A percentile compares a stretch with the other conserved stretches of the same genome.
phyloP scores from a whole-genome alignment of 768 basidiomycete species.

The Trametes cingulata region DNA sequence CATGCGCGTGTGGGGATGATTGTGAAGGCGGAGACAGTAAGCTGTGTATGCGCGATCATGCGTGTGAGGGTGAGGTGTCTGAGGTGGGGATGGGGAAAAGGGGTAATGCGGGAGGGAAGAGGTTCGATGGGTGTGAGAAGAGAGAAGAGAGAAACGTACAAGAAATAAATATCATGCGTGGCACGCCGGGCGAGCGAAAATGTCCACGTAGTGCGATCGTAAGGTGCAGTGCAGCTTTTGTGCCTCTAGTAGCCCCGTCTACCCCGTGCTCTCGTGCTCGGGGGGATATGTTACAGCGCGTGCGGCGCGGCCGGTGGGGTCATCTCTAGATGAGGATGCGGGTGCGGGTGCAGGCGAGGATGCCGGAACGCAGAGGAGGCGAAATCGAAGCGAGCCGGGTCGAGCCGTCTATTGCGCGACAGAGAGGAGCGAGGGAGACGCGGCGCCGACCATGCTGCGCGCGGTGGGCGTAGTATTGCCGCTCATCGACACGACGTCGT shows the following conservation, averaged over 20 bases:
- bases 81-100: not conserved
- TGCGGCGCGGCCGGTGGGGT: not conserved
- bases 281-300: not conserved
- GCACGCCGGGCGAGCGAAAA: slow-evolving; percentile 14
- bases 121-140: not conserved
- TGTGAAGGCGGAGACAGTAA: not conserved
- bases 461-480: slow-evolving; percentile 33
- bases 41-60: not conserved
- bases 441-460: slow-evolving; percentile 9
- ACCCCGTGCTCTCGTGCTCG: not conserved
- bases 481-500: slow-evolving; percentile 32
- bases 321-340: too few species aligned
- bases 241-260: not conserved
- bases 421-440: slow-evolving; percentile 12
- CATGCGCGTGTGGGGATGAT: not conserved
- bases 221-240: slow-evolving; percentile 5
- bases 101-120: not conserved
- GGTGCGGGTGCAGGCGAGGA: too few species aligned
- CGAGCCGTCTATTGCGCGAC: slow-evolving; percentile 9
- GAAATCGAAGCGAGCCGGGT: too few species aligned
- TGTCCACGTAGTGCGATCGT: slow-evolving; percentile 18
- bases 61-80: not conserved
- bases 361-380: not conserved
- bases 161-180: slow-evolving; percentile 15
- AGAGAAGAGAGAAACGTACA: not conserved